Evolutionary conservation across 2,329 filamentous ascomycete species (phyloP), one percentile per base, ranked within the genome.

Genomic region (Hyphodiscus sp.): DNA sequence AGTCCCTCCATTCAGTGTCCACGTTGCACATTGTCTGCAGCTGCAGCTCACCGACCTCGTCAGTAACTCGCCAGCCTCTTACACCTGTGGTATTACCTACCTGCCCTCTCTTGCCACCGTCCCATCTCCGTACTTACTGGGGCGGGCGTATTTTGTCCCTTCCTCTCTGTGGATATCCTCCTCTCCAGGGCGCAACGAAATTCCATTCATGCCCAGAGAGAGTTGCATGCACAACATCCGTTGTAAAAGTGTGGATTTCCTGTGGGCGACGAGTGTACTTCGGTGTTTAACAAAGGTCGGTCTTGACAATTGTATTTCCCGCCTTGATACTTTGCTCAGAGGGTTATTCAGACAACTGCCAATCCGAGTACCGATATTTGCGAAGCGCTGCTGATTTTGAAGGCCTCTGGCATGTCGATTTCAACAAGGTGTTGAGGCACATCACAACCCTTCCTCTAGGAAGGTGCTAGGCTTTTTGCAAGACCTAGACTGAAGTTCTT

Each of bases 21-120:
- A 57, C 56, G 60, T 64, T 60, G 55, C 58, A 64, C 61, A 54
- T 42, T 56, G 51, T 56, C 53, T 54, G 47, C 50, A 54, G 52
- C 59, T 62, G 60, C 59, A 60, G 56, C 53, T 60, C 58, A 58
- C 55, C 55, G 56, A 60, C 55, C 58, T 62, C 58, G 57, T 65
- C 58, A 61, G 53, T 57, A 53, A 45, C 50, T 60, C 61, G 61
- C 61, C 53, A 63, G 59, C 53, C 56, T 59, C 55, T 61, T 50
- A 54, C 52, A 56, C 51, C 63, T 65, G 63, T 60, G 47, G 64
- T 67, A 62, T 63, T 60, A 65, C 63, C 62, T 62, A 45, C 58
- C 58, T 47, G 58, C 57, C 54, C 55, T 57, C 26, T 54, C 55
- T 63, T 59, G 53, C 54, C 58, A 57, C 44, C 44, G 50, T 57